Evolutionary conservation across 345 rosid genomes (phyloP).

Genomic region (Pistacia integerrima): DNA sequence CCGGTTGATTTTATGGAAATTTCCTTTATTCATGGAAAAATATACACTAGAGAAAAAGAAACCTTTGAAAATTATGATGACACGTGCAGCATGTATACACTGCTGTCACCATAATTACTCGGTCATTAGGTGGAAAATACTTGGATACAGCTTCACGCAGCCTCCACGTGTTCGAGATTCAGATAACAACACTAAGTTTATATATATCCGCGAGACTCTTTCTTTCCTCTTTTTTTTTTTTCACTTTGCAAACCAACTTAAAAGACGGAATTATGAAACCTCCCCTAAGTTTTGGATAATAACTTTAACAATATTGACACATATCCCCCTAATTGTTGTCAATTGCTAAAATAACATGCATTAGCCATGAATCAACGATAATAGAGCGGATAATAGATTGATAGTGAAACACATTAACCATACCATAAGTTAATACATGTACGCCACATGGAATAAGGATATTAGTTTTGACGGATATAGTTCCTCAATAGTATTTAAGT

Average conservation of each 20-base stretch:
- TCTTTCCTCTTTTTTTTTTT: background rate
- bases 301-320: no score
- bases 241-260: background rate
- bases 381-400: no score
- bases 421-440: no score
- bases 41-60: background rate
- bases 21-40: background rate
- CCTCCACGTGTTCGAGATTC: conserved; percentile 19
- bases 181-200: background rate
- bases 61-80: background rate
- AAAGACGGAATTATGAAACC: no score
- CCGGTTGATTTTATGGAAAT: background rate
- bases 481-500: no score
- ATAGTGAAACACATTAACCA: no score
- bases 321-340: no score
- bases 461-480: no score
- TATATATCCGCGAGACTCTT: conserved; percentile 19
- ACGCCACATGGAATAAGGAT: no score
- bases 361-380: no score
- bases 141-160: conserved; percentile 4
- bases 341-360: no score
- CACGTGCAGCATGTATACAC: background rate
- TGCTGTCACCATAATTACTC: conserved; percentile 13
- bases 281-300: no score
- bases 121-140: conserved; percentile 10